Conservation (phyloP, 768 basidiomycete species). For the Termitomyces sp. region DNA sequence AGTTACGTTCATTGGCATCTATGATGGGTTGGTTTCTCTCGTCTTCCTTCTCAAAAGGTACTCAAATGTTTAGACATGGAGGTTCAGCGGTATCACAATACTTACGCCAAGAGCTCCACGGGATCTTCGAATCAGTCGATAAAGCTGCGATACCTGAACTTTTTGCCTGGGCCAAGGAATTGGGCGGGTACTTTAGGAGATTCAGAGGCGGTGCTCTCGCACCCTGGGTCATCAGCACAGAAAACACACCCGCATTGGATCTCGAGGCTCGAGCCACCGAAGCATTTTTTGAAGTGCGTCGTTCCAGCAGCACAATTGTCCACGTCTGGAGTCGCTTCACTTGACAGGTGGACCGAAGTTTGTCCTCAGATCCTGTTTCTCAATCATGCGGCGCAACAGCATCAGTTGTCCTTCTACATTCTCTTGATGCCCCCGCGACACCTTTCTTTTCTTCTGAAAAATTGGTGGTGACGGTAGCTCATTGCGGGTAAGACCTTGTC, state of each 20-base stretch:
- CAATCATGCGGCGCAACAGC: slow-evolving; percentile 86
- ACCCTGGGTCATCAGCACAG: slow-evolving; percentile 51
- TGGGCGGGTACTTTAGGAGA: slow-evolving; percentile 89
- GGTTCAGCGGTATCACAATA: slow-evolving; percentile 88
- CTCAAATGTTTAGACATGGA: slow-evolving; percentile 60
- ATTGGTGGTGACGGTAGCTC: slow-evolving; percentile 82
- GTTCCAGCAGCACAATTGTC: background rate
- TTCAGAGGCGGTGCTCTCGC: slow-evolving; percentile 76
- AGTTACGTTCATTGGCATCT: slow-evolving; percentile 83
- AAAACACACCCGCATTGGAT: slow-evolving; percentile 43
- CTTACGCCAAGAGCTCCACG: slow-evolving; percentile 80
- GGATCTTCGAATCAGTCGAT: slow-evolving; percentile 74
- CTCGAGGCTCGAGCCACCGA: slow-evolving; percentile 82
- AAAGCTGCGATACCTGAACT: slow-evolving; percentile 70
- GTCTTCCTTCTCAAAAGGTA: background rate
- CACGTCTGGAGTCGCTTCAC: background rate
- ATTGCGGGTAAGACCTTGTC: slow-evolving; percentile 68
- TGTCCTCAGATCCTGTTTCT: slow-evolving; percentile 64
- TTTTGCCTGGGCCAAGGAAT: slow-evolving; percentile 68
- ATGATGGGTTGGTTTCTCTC: slow-evolving; percentile 68
- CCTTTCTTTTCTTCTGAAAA: slow-evolving; percentile 81
- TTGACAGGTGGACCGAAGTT: slow-evolving; percentile 64
- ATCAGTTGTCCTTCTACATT: slow-evolving; percentile 87
- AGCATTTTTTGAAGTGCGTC: slow-evolving; percentile 78
- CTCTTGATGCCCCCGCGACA: slow-evolving; percentile 70